phyloP scores from a whole-genome alignment of 2,329 filamentous ascomycete genomes.

The Nigrospora sphaerica region DNA sequence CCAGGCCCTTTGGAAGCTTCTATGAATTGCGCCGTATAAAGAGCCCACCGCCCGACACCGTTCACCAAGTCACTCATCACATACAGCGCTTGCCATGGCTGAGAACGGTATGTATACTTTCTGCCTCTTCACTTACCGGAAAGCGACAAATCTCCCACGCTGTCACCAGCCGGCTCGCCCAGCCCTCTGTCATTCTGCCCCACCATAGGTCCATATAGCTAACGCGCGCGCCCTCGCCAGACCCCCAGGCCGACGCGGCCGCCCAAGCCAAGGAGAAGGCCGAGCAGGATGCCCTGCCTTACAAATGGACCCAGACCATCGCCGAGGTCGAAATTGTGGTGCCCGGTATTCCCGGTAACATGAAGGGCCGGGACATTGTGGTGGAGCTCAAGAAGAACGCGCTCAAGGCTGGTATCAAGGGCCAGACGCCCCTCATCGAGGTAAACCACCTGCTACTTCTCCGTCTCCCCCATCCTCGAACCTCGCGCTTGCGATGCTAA shows the following conservation, averaged over 20 bases:
- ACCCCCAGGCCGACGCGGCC: slow-evolving; percentile 50
- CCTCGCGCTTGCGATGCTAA: background rate
- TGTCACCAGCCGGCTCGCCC: too few species aligned
- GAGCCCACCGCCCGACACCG: too few species aligned
- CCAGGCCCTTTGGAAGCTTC: too few species aligned
- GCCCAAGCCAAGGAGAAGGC: slow-evolving; percentile 66
- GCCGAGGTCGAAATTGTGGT: slow-evolving; percentile 77
- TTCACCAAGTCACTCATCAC: too few species aligned
- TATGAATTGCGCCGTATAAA: background rate
- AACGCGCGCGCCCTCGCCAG: slow-evolving; percentile 21
- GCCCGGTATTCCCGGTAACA: slow-evolving; percentile 63
- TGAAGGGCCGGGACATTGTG: slow-evolving; percentile 77
- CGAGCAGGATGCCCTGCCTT: slow-evolving; percentile 86
- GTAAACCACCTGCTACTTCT: slow-evolving; percentile 36
- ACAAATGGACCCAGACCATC: slow-evolving; percentile 96
- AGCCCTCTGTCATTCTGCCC: background rate
- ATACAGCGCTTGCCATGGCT: background rate
- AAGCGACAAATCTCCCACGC: too few species aligned
- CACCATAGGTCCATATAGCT: too few species aligned
- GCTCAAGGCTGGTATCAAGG: slow-evolving; percentile 78
- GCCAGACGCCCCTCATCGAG: slow-evolving; percentile 75
- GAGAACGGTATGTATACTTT: background rate
- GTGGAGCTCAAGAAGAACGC: slow-evolving; percentile 75
- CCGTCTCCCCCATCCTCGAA: background rate
- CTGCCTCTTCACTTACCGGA: too few species aligned